A percentile compares a stretch with the other conserved stretches of the same genome.
phyloP scores from a whole-genome alignment of 306 rosid genomes.

The Luffa acutangula region DNA sequence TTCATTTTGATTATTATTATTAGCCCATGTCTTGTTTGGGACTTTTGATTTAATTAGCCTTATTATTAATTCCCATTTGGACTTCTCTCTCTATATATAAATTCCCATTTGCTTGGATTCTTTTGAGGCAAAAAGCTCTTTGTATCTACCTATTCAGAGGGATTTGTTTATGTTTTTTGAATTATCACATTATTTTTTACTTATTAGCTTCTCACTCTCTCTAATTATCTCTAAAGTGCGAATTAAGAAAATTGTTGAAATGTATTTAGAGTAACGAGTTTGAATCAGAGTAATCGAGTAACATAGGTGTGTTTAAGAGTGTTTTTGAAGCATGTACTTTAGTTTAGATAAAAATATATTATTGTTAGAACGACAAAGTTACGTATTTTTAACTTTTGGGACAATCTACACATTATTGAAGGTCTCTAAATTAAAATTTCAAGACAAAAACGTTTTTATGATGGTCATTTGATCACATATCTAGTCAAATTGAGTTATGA shows the following conservation, averaged over 20 bases:
- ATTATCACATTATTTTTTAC: not conserved
- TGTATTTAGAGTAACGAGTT: not conserved
- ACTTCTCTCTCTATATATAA: not conserved
- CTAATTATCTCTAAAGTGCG: not conserved
- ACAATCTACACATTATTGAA: too few species aligned
- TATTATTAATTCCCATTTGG: not conserved
- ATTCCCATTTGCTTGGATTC: conserved; percentile 7
- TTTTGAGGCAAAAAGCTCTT: not conserved
- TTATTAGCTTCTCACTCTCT: not conserved
- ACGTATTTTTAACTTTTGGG: too few species aligned
- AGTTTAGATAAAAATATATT: too few species aligned
- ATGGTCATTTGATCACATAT: too few species aligned
- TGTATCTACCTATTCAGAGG: not conserved
- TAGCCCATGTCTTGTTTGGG: conserved; percentile 8
- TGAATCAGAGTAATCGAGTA: not conserved
- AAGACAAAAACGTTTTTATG: too few species aligned
- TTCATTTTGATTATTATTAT: conserved; percentile 2
- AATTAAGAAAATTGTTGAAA: not conserved
- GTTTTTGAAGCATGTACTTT: not conserved
- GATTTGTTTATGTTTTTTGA: not conserved
- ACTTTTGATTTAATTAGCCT: not conserved
- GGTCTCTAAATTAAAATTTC: too few species aligned
- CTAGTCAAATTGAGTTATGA: too few species aligned
- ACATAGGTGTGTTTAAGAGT: not conserved
- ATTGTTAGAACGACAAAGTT: too few species aligned